A percentile compares a stretch with the other conserved stretches of the same genome.
These are phyloP conservation scores for Ramaria sp. DNA, from an alignment of 768 basidiomycete species.

Conservation along the genomic window DNA sequence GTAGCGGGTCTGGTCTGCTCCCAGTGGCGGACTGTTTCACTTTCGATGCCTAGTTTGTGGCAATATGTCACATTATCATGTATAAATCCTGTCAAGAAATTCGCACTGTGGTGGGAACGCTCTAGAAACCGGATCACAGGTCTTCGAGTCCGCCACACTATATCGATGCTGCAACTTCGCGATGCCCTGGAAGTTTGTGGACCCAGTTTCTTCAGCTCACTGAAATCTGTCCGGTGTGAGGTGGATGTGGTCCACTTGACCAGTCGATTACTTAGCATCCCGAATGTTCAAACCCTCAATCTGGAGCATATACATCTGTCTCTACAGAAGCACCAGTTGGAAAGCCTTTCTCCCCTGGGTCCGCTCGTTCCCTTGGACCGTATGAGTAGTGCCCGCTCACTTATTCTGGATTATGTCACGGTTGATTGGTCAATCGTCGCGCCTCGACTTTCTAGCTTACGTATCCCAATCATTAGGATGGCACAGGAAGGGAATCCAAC, in stretches of 20 bases:
- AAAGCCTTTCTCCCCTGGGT: background rate
- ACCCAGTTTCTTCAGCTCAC: background rate
- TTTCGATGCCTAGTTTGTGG: constrained; percentile 50
- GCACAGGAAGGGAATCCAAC: background rate
- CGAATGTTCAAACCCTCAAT: background rate
- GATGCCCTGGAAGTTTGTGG: background rate
- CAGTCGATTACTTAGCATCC: background rate
- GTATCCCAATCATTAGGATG: constrained; percentile 6
- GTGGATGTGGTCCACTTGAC: background rate
- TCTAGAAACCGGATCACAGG: constrained; percentile 37
- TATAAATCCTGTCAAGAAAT: constrained; percentile 39
- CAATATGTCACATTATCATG: constrained; percentile 41
- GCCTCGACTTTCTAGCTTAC: constrained; percentile 1
- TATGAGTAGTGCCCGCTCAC: background rate
- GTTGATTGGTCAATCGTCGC: background rate
- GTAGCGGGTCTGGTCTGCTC: constrained; percentile 46
- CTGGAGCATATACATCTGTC: background rate
- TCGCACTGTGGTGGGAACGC: constrained; percentile 45
- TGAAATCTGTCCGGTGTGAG: background rate
- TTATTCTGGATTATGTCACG: background rate
- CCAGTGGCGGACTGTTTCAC: constrained; percentile 49
- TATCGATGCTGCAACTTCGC: background rate
- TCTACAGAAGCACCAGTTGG: background rate
- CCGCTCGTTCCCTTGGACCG: background rate
- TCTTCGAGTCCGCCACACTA: constrained; percentile 16